phyloP scores from a whole-genome alignment of 768 basidiomycete species.

The Xanthoconium purpureum region DNA sequence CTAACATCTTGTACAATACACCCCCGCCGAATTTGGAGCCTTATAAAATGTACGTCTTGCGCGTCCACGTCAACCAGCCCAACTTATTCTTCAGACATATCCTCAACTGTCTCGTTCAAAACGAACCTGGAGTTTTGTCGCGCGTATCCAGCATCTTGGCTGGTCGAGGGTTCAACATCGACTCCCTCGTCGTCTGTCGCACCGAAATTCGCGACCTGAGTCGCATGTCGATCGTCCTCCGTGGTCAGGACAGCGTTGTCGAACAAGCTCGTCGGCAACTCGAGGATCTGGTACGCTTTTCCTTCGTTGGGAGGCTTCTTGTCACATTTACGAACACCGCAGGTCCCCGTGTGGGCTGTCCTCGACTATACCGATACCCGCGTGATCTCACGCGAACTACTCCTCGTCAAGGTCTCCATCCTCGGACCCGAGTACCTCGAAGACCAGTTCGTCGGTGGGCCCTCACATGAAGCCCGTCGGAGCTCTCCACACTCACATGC shows the following conservation, averaged over 20 bases:
- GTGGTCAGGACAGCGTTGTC: constrained; percentile 88
- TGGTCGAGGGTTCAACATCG: constrained; percentile 96
- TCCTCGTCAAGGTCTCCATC: constrained; percentile 95
- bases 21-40: constrained; percentile 89
- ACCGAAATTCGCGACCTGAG: constrained; percentile 42
- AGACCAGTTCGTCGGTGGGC: constrained; percentile 82
- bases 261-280: constrained; percentile 65
- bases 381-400: constrained; percentile 87
- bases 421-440: constrained; percentile 96
- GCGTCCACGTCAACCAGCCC: not conserved
- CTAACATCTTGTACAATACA: constrained; percentile 96
- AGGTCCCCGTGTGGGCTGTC: constrained; percentile 99
- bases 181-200: constrained; percentile 81
- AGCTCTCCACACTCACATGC: constrained; percentile 13
- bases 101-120: constrained; percentile 97
- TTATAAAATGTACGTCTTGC: constrained; percentile 69
- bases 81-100: constrained; percentile 64
- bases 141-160: constrained; percentile 97
- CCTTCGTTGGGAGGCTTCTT: not conserved
- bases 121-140: constrained; percentile 98
- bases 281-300: constrained; percentile 80
- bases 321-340: not conserved
- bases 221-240: constrained; percentile 95
- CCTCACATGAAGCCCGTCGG: constrained; percentile 72
- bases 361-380: constrained; percentile 94